phyloP scores from a whole-genome alignment of 2,329 filamentous ascomycete genomes.

The Pyrenochaeta sp. region DNA sequence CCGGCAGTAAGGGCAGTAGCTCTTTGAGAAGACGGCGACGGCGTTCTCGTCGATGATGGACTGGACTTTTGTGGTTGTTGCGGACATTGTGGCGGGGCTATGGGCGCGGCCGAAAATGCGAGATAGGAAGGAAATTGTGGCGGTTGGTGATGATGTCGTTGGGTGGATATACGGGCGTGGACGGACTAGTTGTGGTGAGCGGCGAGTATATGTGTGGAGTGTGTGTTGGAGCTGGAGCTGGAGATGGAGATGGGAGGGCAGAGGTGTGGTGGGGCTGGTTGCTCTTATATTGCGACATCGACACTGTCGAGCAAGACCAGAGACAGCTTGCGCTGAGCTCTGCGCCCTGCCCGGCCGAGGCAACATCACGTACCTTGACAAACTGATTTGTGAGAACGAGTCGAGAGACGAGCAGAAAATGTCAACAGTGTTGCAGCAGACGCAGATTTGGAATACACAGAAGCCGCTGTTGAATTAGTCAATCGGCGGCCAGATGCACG shows the following conservation, averaged over 20 bases:
- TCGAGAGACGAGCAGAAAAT: neutral
- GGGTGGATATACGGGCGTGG: neutral
- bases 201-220: neutral
- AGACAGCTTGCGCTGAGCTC: too few relatives aligned
- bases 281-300: too few relatives aligned
- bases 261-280: too few relatives aligned
- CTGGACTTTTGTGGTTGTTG: constrained; percentile 83
- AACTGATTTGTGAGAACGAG: too few relatives aligned
- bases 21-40: constrained; percentile 96
- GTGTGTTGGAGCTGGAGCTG: too few relatives aligned
- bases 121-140: constrained; percentile 72
- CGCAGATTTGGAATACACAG: constrained; percentile 27
- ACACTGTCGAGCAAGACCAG: too few relatives aligned
- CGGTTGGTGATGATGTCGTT: constrained; percentile 25
- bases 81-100: constrained; percentile 75
- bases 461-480: constrained; percentile 18
- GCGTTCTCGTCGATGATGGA: constrained; percentile 86
- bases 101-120: constrained; percentile 71
- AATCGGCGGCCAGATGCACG: constrained; percentile 25
- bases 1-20: constrained; percentile 92
- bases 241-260: too few relatives aligned
- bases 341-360: too few relatives aligned
- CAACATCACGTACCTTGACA: too few relatives aligned
- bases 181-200: neutral
- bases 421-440: neutral